Base-by-base conservation (phyloP, 768 basidiomycete species). In the Russula compacta region DNA sequence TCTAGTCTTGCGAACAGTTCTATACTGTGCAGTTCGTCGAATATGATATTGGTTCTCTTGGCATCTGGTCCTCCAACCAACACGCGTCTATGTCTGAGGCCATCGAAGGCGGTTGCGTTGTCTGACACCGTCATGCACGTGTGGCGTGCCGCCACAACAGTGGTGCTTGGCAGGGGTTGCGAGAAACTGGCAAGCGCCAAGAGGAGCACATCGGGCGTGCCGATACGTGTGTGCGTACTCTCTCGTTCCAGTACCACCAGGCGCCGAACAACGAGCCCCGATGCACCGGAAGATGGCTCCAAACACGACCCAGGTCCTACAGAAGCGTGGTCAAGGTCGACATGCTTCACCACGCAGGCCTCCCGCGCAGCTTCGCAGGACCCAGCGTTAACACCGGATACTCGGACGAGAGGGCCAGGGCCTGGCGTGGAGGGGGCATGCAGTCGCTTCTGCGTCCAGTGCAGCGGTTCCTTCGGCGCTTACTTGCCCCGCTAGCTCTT, bases 211-310 rank as follows among this genome's bases (percentile, higher is more conserved):
- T 50, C 36, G 5, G 47, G 33, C 3, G 24, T 29, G 24, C 24
- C 24, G 3, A 29, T 29, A 29, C 24, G 24, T 29, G 24, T 29
- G n/a, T 81, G 71, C 12, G 36, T 7, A 12, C 36, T 12, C 12
- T 38, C 36, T 5, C 55, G 24, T 48, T 19, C 4, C 54, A 7
- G 54, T 29, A 36, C 65, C 64, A 3, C 76, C 70, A 7, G 76
- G 77, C 58, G 84, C 85, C 52, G 44, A 32, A 87, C 71, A 63
- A 88, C 81, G 0, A 1, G 82, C 82, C 82, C 87, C 87, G 88
- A 67, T 87, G 88, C 4, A 89, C 65, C 0, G 85, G 82, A 0
- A 82, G 83, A 67, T 83, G 84, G 0, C 73, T 75, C 66, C 24
- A 29, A 86, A 86, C 38, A 87, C 81, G 5, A 74, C 79, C 79